Base-by-base conservation (phyloP, 192 early-diverging fungal species). In the Phlyctochytrium planicorne region DNA sequence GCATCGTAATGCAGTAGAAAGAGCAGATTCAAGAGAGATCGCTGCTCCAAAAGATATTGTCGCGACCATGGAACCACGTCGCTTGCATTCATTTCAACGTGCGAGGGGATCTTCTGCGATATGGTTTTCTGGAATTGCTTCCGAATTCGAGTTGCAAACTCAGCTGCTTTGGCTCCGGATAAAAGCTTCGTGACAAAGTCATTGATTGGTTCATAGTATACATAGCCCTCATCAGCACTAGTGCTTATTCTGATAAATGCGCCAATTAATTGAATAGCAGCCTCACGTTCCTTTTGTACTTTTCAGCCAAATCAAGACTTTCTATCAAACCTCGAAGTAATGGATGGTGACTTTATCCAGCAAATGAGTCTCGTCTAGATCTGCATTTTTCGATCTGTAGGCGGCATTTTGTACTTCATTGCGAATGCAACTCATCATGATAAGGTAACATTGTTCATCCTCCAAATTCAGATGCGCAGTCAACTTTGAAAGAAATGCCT, bases 41-140 rank as follows among this genome's bases (percentile, higher is more conserved):
- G 23, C 53, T 82, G 80, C 55, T 82, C 80, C 23, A 62, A 65
- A 59, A 82, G 31, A 33, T 59, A 70, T 40, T 82, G 77, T 32
- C 62, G 68, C 30, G 75, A 70, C 77, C 76, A 82, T 4, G 30
- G 30, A n/a, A 23, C 29, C 16, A 74, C 80, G 56, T 64, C 59
- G n/a, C n/a, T 53, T 10, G n/a, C 20, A 29, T 70, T n/a, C 14
- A 2, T 31, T 29, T 70, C 74, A 30, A 79, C 34, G 23, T 74
- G 53, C 2, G 64, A 10, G 1, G 77, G 74, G 2, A 78, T 55
- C 23, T 27, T 24, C 14, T 52, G 30, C 2, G 14, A 24, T 10
- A 75, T 53, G 12, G 66, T 55, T 14, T n/a, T 57, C 34, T 53
- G 17, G 17, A 78, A 63, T 63, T 78, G 76, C 2, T 67, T 25